Evolutionary conservation across 495 filamentous ascomycete species (phyloP).

Genomic region (Tricharina praecox): DNA sequence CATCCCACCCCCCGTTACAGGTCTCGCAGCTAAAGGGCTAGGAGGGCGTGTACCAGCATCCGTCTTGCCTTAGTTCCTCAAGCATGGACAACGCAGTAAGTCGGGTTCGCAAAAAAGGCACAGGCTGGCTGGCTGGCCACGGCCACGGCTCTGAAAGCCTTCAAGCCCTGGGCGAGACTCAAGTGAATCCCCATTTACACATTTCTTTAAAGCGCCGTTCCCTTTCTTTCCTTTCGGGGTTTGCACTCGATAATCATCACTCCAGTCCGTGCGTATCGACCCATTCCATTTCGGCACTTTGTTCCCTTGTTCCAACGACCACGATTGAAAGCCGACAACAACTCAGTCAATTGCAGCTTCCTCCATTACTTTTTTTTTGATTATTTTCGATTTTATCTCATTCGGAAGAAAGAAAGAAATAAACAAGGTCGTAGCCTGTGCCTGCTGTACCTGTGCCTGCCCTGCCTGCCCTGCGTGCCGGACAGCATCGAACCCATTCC

Average conservation of each 20-base stretch:
- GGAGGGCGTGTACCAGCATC: not conserved
- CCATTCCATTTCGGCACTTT: not conserved
- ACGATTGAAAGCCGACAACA: slow-evolving; percentile 9
- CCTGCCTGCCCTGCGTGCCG: too few species aligned
- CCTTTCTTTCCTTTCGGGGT: not conserved
- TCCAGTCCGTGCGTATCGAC: not conserved
- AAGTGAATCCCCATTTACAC: too few species aligned
- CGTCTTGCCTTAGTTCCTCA: not conserved
- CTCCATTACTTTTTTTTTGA: slow-evolving; percentile 25
- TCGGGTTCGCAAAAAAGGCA: too few species aligned
- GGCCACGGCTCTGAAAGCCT: too few species aligned
- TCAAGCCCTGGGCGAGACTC: too few species aligned
- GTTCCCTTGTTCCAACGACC: not conserved
- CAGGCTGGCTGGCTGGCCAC: too few species aligned
- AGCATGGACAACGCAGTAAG: too few species aligned
- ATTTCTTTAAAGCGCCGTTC: not conserved
- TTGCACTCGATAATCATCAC: slow-evolving; percentile 1
- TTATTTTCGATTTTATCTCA: too few species aligned
- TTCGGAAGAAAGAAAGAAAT: not conserved
- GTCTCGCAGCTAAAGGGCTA: not conserved
- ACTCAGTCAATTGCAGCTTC: slow-evolving; percentile 22
- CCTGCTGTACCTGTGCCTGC: not conserved
- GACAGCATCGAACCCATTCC: too few species aligned
- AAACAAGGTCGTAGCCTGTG: not conserved
- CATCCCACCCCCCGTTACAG: not conserved